Conservation (phyloP, 176 grass and related monocot species). For the Zizania latifolia region DNA sequence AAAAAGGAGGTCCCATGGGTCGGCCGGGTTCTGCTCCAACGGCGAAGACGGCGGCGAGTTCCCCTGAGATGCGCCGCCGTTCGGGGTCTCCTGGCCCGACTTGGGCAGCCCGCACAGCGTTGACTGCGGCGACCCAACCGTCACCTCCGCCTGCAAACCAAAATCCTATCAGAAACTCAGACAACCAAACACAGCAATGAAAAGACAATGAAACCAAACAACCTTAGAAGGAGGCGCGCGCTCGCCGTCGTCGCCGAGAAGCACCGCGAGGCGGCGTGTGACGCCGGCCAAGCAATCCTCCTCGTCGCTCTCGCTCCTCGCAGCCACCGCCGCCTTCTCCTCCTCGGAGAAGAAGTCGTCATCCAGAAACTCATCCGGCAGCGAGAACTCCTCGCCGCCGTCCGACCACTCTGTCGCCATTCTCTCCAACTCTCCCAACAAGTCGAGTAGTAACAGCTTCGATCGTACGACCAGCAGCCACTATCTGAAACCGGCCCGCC, state of each 20-base stretch:
- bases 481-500: not conserved
- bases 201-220: not conserved
- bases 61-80: conserved; percentile 45
- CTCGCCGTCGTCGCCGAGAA: not conserved
- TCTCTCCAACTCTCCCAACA: not conserved
- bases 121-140: conserved; percentile 65
- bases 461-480: not conserved
- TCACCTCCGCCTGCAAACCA: conserved; percentile 8
- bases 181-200: fast-evolving
- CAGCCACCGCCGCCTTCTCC: conserved; percentile 58
- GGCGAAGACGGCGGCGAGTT: conserved; percentile 77
- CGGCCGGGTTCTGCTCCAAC: conserved; percentile 38
- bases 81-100: conserved; percentile 58
- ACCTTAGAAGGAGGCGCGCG: conserved; percentile 1
- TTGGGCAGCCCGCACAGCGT: conserved; percentile 47
- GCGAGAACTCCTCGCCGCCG: conserved; percentile 45
- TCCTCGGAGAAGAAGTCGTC: conserved; percentile 74
- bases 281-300: conserved; percentile 36
- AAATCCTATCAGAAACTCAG: not conserved
- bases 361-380: conserved; percentile 64
- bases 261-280: conserved; percentile 19
- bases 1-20: conserved; percentile 55
- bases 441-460: conserved; percentile 14
- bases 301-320: conserved; percentile 59
- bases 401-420: conserved; percentile 48